Evolutionary conservation across 176 grass and related monocot genomes (phyloP).

Genomic region (Phoenix dactylifera): DNA sequence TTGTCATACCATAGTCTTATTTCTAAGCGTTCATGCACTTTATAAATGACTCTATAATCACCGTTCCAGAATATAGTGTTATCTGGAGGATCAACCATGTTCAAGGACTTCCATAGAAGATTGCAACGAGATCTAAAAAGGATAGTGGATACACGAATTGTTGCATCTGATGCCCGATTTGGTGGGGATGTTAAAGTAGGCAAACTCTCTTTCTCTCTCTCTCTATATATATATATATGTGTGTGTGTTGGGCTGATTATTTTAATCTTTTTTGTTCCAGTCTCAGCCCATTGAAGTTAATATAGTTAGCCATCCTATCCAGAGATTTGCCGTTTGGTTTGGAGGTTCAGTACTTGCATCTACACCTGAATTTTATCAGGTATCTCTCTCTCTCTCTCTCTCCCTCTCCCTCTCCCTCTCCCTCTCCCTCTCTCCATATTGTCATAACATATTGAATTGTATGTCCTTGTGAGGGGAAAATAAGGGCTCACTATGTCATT

Average conservation of each 20-base stretch:
- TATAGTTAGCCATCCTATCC: slow-evolving; percentile 87
- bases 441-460: too few species aligned
- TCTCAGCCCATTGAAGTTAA: slow-evolving; percentile 94
- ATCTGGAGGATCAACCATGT: slow-evolving; percentile 96
- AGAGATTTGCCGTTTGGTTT: slow-evolving; percentile 98
- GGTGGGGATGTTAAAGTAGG: slow-evolving; percentile 60
- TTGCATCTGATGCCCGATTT: slow-evolving; percentile 42
- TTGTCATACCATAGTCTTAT: too few species aligned
- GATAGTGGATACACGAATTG: slow-evolving; percentile 81
- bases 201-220: too few species aligned
- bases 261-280: slow-evolving; percentile 29
- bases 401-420: too few species aligned
- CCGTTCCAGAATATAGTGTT: slow-evolving; percentile 87
- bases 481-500: too few species aligned
- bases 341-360: slow-evolving; percentile 98
- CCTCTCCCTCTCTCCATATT: not conserved
- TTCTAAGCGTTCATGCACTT: too few species aligned
- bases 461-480: too few species aligned
- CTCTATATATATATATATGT: not conserved
- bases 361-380: slow-evolving; percentile 89
- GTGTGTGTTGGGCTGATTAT: slow-evolving; percentile 8
- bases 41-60: not conserved
- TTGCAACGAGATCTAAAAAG: slow-evolving; percentile 92
- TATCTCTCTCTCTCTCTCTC: slow-evolving; percentile 15
- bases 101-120: slow-evolving; percentile 99